These are phyloP conservation scores for Tricholoma saponaceum DNA, from an alignment of 768 basidiomycete species.

Conservation along the genomic window DNA sequence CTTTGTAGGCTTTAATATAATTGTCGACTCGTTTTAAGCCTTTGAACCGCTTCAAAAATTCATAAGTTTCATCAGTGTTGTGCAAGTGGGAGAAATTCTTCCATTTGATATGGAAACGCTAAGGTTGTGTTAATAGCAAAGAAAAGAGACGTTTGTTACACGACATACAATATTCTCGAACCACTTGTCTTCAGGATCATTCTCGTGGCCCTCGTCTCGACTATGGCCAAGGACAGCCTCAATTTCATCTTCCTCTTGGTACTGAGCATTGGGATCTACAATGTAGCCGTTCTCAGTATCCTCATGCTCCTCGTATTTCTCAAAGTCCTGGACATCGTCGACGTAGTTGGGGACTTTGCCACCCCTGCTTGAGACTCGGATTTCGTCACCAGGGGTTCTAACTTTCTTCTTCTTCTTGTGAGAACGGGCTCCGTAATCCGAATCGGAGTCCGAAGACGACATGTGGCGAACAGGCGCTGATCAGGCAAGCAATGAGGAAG, in stretches of 20 bases:
- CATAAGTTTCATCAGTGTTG: conserved; percentile 98
- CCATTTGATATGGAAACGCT: conserved; percentile 99
- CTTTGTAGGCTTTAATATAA: conserved; percentile 90
- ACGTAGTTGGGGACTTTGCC: conserved; percentile 81
- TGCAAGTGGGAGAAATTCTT: conserved; percentile 97
- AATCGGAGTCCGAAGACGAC: conserved; percentile 74
- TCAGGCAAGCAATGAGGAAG: conserved; percentile 15
- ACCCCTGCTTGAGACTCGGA: conserved; percentile 74
- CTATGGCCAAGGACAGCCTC: conserved; percentile 86
- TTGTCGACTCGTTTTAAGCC: conserved; percentile 98
- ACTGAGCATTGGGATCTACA: conserved; percentile 46
- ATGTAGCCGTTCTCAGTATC: conserved; percentile 53
- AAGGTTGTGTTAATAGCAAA: conserved; percentile 13
- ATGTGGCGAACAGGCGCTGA: conserved; percentile 49
- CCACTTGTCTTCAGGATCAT: conserved; percentile 79
- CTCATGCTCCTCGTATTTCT: conserved; percentile 64
- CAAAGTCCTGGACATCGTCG: conserved; percentile 79
- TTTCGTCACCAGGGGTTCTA: conserved; percentile 57
- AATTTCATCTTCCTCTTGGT: conserved; percentile 81
- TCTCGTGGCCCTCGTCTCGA: conserved; percentile 77
- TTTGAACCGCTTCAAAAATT: conserved; percentile 91
- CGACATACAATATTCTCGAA: conserved; percentile 76
- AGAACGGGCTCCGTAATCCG: conserved; percentile 80
- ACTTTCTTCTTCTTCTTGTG: conserved; percentile 79
- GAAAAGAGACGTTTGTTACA: conserved; percentile 2